A percentile compares a stretch with the other conserved stretches of the same genome.
Evolutionary conservation across 192 early-diverging fungal species (phyloP).

Genomic region (Chytriomyces confervae): DNA sequence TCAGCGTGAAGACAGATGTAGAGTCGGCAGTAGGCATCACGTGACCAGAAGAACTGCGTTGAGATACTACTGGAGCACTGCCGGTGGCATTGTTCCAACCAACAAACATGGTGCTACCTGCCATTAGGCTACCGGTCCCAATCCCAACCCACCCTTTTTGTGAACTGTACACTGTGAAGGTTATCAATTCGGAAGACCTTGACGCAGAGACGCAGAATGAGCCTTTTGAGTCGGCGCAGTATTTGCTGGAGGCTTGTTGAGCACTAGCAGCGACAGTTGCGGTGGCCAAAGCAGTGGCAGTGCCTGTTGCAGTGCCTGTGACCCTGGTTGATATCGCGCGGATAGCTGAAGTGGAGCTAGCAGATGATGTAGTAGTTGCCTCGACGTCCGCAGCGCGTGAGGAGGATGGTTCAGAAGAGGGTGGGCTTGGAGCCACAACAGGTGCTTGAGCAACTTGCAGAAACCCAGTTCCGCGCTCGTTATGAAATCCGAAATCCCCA

Average conservation of each 20-base stretch:
- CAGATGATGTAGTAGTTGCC: not conserved
- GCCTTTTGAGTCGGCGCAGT: not conserved
- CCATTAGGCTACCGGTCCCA: slow-evolving; percentile 40
- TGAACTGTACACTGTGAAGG: not conserved
- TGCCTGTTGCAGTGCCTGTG: no score
- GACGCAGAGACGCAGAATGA: not conserved
- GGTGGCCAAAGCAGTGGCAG: no score
- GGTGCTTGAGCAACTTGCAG: no score
- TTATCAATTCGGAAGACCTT: not conserved
- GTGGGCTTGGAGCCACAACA: no score
- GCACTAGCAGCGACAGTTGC: no score
- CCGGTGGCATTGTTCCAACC: slow-evolving; percentile 36
- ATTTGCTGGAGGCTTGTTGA: not conserved
- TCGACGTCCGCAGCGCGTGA: not conserved
- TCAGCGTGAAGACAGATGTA: not conserved
- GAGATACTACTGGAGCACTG: not conserved
- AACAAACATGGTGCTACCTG: slow-evolving; percentile 34
- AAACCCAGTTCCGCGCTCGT: no score
- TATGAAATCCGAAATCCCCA: no score
- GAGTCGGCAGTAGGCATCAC: not conserved
- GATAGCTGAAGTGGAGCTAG: not conserved
- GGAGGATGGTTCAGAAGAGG: no score
- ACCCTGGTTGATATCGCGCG: not conserved
- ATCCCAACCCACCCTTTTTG: slow-evolving; percentile 27
- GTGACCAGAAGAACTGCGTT: not conserved